Conservation (phyloP, 176 grass and related monocot genomes). For the Olyra latifolia region DNA sequence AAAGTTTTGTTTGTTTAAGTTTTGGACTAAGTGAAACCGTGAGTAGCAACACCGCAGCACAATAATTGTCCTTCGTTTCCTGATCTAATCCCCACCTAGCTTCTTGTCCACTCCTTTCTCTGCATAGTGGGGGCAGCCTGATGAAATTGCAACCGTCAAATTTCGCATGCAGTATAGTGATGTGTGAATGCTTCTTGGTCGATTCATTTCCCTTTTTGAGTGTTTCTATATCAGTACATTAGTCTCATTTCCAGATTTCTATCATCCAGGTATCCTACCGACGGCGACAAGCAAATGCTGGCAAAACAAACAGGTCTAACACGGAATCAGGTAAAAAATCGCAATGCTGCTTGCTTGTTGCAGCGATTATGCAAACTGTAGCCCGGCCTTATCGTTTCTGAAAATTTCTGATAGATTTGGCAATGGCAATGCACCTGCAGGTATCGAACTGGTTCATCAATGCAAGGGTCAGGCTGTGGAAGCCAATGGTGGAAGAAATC, state of each 20-base stretch:
- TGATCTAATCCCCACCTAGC: background rate
- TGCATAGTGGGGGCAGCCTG: background rate
- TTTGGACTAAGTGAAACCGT: background rate
- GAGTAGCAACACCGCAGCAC: background rate
- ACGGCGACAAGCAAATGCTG: conserved; percentile 89
- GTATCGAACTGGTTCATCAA: conserved; percentile 99
- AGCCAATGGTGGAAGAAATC: conserved; percentile 99
- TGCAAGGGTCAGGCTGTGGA: conserved; percentile 95
- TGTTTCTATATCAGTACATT: background rate
- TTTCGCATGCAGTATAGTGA: background rate
- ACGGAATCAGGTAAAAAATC: conserved; percentile 56
- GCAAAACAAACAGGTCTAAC: conserved; percentile 86
- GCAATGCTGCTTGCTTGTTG: background rate
- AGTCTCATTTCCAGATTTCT: background rate
- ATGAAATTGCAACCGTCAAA: background rate
- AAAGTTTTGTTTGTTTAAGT: background rate
- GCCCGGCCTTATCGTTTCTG: background rate
- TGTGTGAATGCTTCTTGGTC: background rate
- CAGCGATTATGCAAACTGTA: background rate
- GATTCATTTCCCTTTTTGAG: background rate
- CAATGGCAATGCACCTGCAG: conserved; percentile 32
- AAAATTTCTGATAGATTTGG: background rate
- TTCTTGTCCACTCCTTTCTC: background rate
- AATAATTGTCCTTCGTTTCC: background rate
- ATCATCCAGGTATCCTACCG: conserved; percentile 73